Evolutionary conservation across 164 flowering plant genomes (phyloP).

Genomic region (Magnolia changhungtana): DNA sequence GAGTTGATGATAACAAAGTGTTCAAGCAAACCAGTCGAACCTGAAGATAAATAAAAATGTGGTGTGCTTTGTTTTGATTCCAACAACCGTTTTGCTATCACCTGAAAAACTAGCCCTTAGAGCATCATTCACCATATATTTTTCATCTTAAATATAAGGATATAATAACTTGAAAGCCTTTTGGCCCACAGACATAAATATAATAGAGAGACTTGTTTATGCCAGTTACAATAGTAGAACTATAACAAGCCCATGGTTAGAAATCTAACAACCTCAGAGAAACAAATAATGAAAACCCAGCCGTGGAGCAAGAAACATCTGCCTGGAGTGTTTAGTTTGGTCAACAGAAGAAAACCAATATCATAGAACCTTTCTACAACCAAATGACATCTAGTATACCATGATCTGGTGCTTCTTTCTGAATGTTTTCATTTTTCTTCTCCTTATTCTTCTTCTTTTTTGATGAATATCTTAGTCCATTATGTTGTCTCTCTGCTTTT

Average conservation of each 20-base stretch:
- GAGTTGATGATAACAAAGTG: constrained; percentile 5
- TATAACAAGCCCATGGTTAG: neutral
- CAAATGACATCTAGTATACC: no score
- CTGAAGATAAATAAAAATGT: constrained; percentile 69
- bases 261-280: no score
- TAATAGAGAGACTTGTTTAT: neutral
- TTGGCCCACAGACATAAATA: neutral
- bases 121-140: neutral
- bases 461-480: no score
- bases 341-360: no score
- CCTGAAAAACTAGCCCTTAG: constrained; percentile 42
- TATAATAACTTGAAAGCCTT: neutral
- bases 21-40: constrained; percentile 1
- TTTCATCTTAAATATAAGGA: neutral
- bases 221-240: neutral
- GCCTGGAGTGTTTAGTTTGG: no score
- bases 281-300: no score
- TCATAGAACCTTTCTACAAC: no score
- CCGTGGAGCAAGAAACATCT: no score
- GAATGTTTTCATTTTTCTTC: no score
- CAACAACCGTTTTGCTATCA: constrained; percentile 81
- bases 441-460: no score
- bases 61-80: constrained; percentile 92
- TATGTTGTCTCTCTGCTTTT: no score
- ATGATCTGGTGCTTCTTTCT: no score